Base-by-base conservation (phyloP, 805 yeast genomes). In the Candida orba region DNA sequence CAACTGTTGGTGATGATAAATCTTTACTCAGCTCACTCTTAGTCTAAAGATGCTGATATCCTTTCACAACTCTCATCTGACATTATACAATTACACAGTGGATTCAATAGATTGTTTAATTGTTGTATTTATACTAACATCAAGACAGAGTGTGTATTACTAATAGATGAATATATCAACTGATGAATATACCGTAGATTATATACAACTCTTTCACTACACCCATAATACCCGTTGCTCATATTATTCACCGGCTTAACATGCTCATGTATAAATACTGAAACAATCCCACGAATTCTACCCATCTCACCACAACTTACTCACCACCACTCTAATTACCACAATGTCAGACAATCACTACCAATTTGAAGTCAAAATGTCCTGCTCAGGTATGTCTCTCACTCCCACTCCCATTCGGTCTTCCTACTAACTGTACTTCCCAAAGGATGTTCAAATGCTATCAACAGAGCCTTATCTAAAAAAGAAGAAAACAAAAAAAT, bases 391-490 rank as follows among this genome's bases (percentile, higher is more conserved):
- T 64, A 54, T 14, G 73, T 62, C 7, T 14, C 4, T 8, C 13
- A 5, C 9, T 17, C 24, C 22, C 27, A 18, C 13, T 36, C 17
- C 22, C 20, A 24, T 10, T 20, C 12, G 2, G 25, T 14, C 22
- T 17, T 36, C 12, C 12, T n/a, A 18, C 24, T 31, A n/a, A 36
- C 36, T 8, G 6, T 17, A 15, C 29, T 15, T n/a, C 25, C 17
- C 4, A 20, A 20, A 58, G 84, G 96, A 15, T 91, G 99, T 65
- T 84, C 95, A 20, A 78, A 75, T 45, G 96, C 98, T 7, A 85
- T 91, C 39, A 77, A 79, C 63, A 78, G 85, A 56, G 97, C 80
- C 1, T 73, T 89, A 44, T 72, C 69, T 36, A 78, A 73, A 52
- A 69, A 84, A 37, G 80, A 78, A 37, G 96, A 95, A 4, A 93